Percentiles rank a stretch among this genome's conserved stretches.
phyloP scores from a whole-genome alignment of 1,284 basidiomycete genomes.

The Hemileia vastatrix region DNA sequence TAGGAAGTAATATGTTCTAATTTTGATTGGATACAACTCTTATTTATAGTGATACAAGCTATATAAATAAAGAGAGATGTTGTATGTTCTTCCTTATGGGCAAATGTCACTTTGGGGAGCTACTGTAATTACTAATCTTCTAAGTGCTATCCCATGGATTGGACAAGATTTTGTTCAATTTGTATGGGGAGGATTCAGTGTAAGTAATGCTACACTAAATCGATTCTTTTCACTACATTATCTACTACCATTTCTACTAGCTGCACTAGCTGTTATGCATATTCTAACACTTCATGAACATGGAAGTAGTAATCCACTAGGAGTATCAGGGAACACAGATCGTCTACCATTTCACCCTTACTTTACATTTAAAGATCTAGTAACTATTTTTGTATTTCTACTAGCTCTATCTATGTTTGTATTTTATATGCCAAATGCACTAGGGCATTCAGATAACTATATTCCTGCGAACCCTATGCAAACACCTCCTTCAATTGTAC shows the following conservation, averaged over 20 bases:
- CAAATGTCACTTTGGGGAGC: constrained; percentile 43
- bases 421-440: constrained; percentile 38
- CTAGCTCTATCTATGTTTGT: constrained; percentile 36
- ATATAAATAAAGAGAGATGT: constrained; percentile 24
- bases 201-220: constrained; percentile 43
- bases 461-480: constrained; percentile 41
- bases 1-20: background rate
- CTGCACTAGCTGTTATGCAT: constrained; percentile 40
- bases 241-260: constrained; percentile 40
- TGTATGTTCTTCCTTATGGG: constrained; percentile 40
- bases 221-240: constrained; percentile 44
- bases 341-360: constrained; percentile 39
- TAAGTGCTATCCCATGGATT: constrained; percentile 35
- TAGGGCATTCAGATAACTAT: constrained; percentile 41
- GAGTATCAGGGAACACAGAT: constrained; percentile 37
- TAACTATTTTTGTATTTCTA: constrained; percentile 39
- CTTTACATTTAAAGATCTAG: constrained; percentile 42
- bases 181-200: constrained; percentile 39
- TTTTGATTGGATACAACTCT: constrained; percentile 7
- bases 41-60: constrained; percentile 15
- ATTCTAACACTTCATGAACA: constrained; percentile 38
- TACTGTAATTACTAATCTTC: no score
- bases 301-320: no score
- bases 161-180: constrained; percentile 32
- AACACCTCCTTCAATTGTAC: constrained; percentile 41